Evolutionary conservation across 2,329 filamentous ascomycete species (phyloP), one percentile per base, ranked within the genome.

Genomic region (Epichloe festucae): DNA sequence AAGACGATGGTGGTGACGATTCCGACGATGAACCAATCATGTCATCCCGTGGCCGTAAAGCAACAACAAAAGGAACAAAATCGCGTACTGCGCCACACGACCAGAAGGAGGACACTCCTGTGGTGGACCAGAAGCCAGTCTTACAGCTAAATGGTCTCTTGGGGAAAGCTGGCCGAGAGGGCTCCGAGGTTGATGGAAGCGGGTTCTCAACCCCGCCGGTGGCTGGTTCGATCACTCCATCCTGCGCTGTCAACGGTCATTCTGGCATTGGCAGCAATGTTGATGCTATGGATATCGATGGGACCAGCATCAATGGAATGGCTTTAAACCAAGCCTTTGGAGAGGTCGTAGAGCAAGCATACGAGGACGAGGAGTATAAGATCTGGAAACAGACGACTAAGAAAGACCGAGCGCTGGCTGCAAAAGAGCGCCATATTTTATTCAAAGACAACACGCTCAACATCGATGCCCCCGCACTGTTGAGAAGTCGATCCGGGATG

Each of bases 351-450:
- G 86, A 94, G 59, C 87, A 95, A 58, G 77, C 79, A 12, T 89
- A 89, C 58, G 82, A 94, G 59, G 90, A 97, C 59, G 90, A 97
- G 53, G 91, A 96, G 63, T 95, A 93, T 70, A 95, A 94, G 65
- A 87, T 93, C 38, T 98, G 94, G 93, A 98, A 97, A 71, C 91
- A 97, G 67, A 89, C 95, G 41, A 98, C 93, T 2, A 97, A 97
- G 70, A 96, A 93, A 65, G 90, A 95, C 62, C 84, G 93, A 55
- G 93, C 93, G 4, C 73, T 85, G 23, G 81, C 91, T 50, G 86
- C 93, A 53, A 89, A 90, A 56, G 88, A 95, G 64, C 81, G 93
- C 35, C 84, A 89, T 66, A 80, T 86, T 40, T 78, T 98, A 14
- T 95, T 98, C 70, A 85, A 85, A 55, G 86, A 85, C 48, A 84